Base-by-base conservation (phyloP, 805 yeast species). In the Cyberlindnera xylosilytica region DNA sequence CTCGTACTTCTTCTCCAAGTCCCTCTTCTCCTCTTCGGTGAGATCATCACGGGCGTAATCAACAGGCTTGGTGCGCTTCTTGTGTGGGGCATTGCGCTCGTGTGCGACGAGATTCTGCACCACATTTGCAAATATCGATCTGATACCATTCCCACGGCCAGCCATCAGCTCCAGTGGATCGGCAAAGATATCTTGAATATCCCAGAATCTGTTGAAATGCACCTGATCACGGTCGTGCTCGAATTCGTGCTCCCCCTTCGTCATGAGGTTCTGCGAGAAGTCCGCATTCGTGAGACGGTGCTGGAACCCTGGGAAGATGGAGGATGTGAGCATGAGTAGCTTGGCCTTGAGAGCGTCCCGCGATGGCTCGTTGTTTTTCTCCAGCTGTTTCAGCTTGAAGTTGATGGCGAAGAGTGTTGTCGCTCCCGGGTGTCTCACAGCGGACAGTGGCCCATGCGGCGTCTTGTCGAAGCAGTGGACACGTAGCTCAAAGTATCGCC, bases 401-500 rank as follows among this genome's bases (percentile, higher is more conserved):
- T 30, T 42, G 18, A 56, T 28, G 0, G 53, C 38, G 13, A 43
- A 41, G 6, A 52, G 26, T 6, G 51, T 37, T 2, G 44, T 3
- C 1, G 44, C 27, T 13, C 54, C 56, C 4, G 52, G 45, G 4
- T 45, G 42, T 29, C 37, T 54, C 9, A 15, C 36, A 10, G 51
- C 37, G 2, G n/a, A 4, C 18, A 46, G 26, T 6, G 10, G 10
- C 16, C 45, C 40, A 17, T 18, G 29, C 13, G 24, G 34, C 16
- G 34, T 19, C 9, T 12, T n/a, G 22, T 34, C 20, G 11, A 41
- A 30, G 6, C 26, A 26, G 3, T 41, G 26, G 6, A 31, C 36
- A 36, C 62, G 41, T 6, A 15, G 10, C 3, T 53, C 44, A n/a
- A 57, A 41, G 31, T 31, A 56, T 0, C 51, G 33, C 58, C 57